Base-by-base conservation (phyloP, 2,329 filamentous ascomycete species). In the Aureobasidium pullulans region DNA sequence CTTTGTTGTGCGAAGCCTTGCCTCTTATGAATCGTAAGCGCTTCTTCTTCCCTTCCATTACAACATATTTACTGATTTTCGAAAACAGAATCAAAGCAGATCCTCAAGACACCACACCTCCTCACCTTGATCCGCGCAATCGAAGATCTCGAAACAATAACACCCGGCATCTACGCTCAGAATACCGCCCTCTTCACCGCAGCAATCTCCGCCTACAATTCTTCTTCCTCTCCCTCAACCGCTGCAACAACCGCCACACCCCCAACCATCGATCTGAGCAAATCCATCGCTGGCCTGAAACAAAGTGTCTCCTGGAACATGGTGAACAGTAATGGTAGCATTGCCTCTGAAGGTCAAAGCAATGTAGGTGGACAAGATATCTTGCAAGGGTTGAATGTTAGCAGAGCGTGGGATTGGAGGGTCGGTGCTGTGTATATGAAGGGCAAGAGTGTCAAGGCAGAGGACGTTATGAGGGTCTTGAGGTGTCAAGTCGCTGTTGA, bases 1-100 rank as follows among this genome's bases (percentile, higher is more conserved):
- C 88, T 3, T 78, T 97, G 13, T 80, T 97, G 1, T 92, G 90
- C 54, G 93, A 97, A 74, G 85, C 87, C 0, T 82, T 93, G 3
- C 82, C 90, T 1, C 89, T 96, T 62, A 77, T 95, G 62, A 84
- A 86, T 67, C 79, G 79, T 78, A 70, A 71, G 72, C 59, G 67
- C 3, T 60, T 23, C 36, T 37, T 29, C 56, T 8, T 49, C 48
- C 49, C 54, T 52, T 57, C 28, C 49, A 61, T 43, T 64, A 65
- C 47, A 63, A 62, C 32, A 39, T 28, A 23, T 1, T 42, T 8
- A 19, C 39, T 56, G n/a, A 44, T 11, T 4, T 23, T 23, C 8
- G 6, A 61, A 62, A 61, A 67, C 10, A 57, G 52, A 64, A 60
- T 57, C 63, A 28, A 78, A 77, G 16, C 77, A 76, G 2, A 73